These are phyloP conservation scores for Annulohypoxylon nitens DNA, from an alignment of 495 filamentous ascomycete genomes.

Conservation along the genomic window DNA sequence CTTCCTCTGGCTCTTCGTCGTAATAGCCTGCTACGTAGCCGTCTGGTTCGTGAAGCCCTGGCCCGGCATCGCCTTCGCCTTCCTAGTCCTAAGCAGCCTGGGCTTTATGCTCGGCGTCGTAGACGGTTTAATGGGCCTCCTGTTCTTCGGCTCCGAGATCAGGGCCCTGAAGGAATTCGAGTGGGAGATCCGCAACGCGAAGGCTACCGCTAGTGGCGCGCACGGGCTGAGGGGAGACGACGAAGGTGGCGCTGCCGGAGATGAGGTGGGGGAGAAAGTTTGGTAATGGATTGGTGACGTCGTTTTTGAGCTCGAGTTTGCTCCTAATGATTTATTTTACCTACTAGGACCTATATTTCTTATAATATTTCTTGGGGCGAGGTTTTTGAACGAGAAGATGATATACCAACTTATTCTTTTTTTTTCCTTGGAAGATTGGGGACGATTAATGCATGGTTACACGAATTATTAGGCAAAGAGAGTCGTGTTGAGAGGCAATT, in stretches of 20 bases:
- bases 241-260: slow-evolving; percentile 35
- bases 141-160: slow-evolving; percentile 88
- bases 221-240: slow-evolving; percentile 32
- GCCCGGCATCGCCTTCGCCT: slow-evolving; percentile 82
- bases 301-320: not conserved
- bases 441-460: not conserved
- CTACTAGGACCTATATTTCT: not conserved
- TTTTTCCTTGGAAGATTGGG: not conserved
- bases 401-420: slow-evolving; percentile 3
- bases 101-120: slow-evolving; percentile 80
- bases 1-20: slow-evolving; percentile 70
- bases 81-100: slow-evolving; percentile 82
- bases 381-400: not conserved
- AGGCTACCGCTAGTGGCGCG: slow-evolving; percentile 49
- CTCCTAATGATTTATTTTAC: not conserved
- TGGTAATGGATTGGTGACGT: slow-evolving; percentile 8
- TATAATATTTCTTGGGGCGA: not conserved
- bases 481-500: slow-evolving; percentile 12
- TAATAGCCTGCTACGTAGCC: slow-evolving; percentile 77
- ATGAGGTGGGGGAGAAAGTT: slow-evolving; percentile 27
- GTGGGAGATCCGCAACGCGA: slow-evolving; percentile 88
- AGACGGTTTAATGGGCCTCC: slow-evolving; percentile 85
- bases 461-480: not conserved
- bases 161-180: slow-evolving; percentile 92
- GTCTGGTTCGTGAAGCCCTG: slow-evolving; percentile 83